These are phyloP conservation scores for Penicillium atrosanguineum DNA, from an alignment of 495 filamentous ascomycete species.

Conservation along the genomic window DNA sequence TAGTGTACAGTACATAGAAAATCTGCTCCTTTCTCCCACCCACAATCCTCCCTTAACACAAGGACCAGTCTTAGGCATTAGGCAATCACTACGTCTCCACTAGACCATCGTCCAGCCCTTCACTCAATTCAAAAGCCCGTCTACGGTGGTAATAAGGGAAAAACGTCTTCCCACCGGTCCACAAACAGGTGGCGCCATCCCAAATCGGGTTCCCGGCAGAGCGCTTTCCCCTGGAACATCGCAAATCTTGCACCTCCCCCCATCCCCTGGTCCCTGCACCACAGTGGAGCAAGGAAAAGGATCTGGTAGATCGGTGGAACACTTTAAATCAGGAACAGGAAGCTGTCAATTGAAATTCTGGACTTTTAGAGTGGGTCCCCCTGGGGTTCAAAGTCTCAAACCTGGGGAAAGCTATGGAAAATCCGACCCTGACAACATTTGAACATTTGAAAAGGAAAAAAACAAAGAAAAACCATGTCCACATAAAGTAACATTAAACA, in stretches of 20 bases:
- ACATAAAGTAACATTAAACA: not conserved
- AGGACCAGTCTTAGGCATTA: not conserved
- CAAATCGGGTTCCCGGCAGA: conserved; percentile 13
- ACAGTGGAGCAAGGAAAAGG: conserved; percentile 8
- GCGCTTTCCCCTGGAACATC: conserved; percentile 17
- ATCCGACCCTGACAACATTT: not conserved
- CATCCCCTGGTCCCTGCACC: conserved; percentile 10
- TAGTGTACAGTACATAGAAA: conserved; percentile 37
- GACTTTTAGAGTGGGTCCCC: conserved; percentile 2
- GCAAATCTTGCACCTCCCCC: not conserved
- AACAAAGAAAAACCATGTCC: not conserved
- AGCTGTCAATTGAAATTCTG: conserved; percentile 7
- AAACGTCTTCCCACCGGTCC: conserved; percentile 6
- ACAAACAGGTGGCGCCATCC: conserved; percentile 5
- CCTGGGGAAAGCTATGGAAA: conserved; percentile 11
- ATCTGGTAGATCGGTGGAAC: conserved; percentile 15
- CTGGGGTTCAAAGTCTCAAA: not conserved
- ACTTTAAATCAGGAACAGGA: not conserved
- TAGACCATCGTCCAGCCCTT: not conserved
- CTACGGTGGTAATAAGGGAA: not conserved
- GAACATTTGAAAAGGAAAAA: not conserved
- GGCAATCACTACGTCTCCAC: not conserved
- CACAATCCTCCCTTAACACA: not conserved
- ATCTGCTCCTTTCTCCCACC: conserved; percentile 19
- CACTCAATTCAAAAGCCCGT: not conserved